Evolutionary conservation across 495 filamentous ascomycete species (phyloP).

Genomic region (Tuber calosporum): DNA sequence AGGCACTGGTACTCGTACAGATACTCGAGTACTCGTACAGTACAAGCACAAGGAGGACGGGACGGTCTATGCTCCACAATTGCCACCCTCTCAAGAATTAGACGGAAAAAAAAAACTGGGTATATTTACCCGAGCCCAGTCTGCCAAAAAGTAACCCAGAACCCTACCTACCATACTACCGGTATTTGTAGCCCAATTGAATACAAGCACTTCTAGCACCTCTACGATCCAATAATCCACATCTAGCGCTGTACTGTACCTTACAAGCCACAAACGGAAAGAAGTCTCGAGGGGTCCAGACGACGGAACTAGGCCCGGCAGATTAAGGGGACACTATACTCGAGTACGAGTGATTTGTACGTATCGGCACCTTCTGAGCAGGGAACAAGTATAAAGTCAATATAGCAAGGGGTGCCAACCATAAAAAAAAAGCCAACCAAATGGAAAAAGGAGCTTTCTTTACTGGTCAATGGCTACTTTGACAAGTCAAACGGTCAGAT

Average conservation of each 20-base stretch:
- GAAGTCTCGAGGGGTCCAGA: neutral
- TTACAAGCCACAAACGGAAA: constrained; percentile 1
- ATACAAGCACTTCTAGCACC: neutral
- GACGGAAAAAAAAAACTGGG: neutral
- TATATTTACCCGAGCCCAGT: neutral
- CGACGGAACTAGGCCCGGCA: neutral
- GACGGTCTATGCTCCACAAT: neutral
- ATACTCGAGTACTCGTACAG: no score
- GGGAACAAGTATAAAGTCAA: neutral
- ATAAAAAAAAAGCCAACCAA: neutral
- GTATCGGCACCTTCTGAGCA: neutral
- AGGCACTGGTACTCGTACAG: neutral
- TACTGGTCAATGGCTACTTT: neutral
- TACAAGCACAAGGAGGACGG: no score
- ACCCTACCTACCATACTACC: neutral
- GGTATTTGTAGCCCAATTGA: neutral
- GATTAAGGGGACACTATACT: neutral
- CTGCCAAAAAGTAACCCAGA: neutral
- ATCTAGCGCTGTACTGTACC: no score
- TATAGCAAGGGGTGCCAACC: neutral
- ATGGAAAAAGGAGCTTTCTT: neutral
- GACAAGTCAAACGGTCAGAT: neutral
- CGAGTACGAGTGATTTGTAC: neutral
- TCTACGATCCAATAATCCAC: neutral
- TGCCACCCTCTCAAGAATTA: neutral